Conservation (phyloP, 1,284 basidiomycete genomes). For the Sphagnurus paluster region DNA sequence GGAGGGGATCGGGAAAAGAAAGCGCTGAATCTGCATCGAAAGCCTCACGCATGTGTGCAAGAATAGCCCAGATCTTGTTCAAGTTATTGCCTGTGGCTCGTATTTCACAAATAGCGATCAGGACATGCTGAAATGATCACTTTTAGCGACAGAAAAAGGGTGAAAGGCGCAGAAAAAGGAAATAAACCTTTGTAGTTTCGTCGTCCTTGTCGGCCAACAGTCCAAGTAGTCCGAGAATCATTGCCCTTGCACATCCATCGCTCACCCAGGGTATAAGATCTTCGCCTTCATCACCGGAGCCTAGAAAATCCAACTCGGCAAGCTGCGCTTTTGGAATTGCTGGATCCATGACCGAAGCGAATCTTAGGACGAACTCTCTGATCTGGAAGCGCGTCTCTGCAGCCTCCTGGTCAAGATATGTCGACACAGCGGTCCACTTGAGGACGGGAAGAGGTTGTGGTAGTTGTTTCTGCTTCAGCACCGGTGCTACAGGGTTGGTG, state of each 20-base stretch:
- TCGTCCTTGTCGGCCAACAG: conserved; percentile 48
- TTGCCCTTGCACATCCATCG: conserved; percentile 59
- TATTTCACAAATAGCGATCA: conserved; percentile 49
- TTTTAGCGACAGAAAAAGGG: neutral
- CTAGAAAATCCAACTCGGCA: conserved; percentile 67
- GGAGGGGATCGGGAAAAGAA: conserved; percentile 57
- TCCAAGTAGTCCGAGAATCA: conserved; percentile 58
- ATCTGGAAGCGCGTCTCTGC: conserved; percentile 65
- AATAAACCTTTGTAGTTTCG: conserved; percentile 33
- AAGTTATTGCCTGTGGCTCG: conserved; percentile 53
- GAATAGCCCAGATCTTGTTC: conserved; percentile 58
- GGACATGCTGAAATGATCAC: conserved; percentile 51
- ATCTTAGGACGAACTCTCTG: conserved; percentile 71
- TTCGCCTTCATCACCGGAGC: conserved; percentile 39
- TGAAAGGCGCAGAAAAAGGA: neutral
- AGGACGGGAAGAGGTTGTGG: conserved; percentile 35
- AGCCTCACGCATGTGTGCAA: conserved; percentile 45
- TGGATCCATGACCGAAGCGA: conserved; percentile 49
- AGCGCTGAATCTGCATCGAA: conserved; percentile 13
- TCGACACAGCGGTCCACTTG: conserved; percentile 52
- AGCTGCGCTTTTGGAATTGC: conserved; percentile 50
- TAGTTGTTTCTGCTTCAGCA: conserved; percentile 20
- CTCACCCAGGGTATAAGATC: conserved; percentile 57
- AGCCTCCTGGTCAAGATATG: conserved; percentile 42
- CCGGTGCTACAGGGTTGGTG: neutral